Evolutionary conservation across 2,329 filamentous ascomycete species (phyloP), one percentile per base, ranked within the genome.

Genomic region (Magnaporthales sp.): DNA sequence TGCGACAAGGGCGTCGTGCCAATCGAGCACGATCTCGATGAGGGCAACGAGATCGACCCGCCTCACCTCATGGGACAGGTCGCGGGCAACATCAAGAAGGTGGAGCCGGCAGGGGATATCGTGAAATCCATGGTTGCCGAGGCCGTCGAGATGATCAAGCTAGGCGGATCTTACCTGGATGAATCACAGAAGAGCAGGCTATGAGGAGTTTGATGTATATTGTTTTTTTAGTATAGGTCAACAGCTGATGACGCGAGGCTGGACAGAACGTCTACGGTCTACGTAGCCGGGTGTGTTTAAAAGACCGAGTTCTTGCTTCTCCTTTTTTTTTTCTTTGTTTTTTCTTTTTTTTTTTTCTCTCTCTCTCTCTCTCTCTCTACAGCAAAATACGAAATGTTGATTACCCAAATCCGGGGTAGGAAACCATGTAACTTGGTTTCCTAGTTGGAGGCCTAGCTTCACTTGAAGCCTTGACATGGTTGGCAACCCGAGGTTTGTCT

Each of bases 61-160:
- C 94, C 94, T 13, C 93, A 94, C 77, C 75, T 97, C 73, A 97
- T 97, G 94, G 94, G 94, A 1, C 92, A 97, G 80, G 93, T 97
- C 9, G 91, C 92, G 0, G 93, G 91, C 1, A 84, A 89, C 1
- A 91, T 97, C 67, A 77, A 80, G 38, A 87, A 89, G 70, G 86
- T 97, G 68, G 88, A 95, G 80, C 92, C 93, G 0, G 94, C 94
- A 0, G 85, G 81, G 62, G 84, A 89, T 70, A 97, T 98, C 79
- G 88, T 98, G n/a, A 85, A 88, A 68, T 92, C 96, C 71, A 97
- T 98, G 92, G 91, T 97, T 10, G 78, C 80, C 24, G 89, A 93
- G 75, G 92, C 91, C 1, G 87, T 88, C 9, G 83, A 85, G 1
- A 86, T 89, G 81, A 74, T 96, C 72, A 86, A 81, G 75, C 74